A percentile compares a stretch with the other conserved stretches of the same genome.
phyloP scores from a whole-genome alignment of 352 stramenopile species.

The Phytophthora foliorum region DNA sequence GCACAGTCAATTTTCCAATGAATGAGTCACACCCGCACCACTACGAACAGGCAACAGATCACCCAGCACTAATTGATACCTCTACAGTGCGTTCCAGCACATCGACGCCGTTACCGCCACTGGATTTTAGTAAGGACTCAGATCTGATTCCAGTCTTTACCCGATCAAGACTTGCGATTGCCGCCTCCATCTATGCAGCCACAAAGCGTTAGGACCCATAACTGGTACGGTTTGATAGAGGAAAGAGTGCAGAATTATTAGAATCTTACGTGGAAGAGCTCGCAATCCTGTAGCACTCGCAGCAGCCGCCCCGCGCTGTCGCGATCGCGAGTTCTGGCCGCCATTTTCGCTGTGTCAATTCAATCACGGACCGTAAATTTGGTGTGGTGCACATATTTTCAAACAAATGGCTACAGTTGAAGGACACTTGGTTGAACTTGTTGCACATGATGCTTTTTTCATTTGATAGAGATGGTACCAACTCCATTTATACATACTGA shows the following conservation, averaged over 20 bases:
- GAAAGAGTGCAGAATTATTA: background rate
- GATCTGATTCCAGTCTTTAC: conserved; percentile 28
- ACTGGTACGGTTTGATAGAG: conserved; percentile 7
- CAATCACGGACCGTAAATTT: background rate
- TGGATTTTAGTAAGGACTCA: conserved; percentile 24
- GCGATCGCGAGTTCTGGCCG: conserved; percentile 15
- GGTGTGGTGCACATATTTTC: conserved; percentile 5
- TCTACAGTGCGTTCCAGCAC: conserved; percentile 18
- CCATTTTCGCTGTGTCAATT: conserved; percentile 15
- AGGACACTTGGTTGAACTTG: conserved; percentile 3
- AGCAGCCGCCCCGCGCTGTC: conserved; percentile 52
- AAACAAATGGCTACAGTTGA: conserved; percentile 13
- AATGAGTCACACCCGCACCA: conserved; percentile 12
- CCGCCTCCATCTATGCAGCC: conserved; percentile 48
- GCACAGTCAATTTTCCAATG: conserved; percentile 2
- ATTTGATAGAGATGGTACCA: conserved; percentile 23
- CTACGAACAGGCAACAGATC: too few relatives aligned
- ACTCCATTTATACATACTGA: conserved; percentile 41
- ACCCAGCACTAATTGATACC: conserved; percentile 20
- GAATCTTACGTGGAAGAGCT: conserved; percentile 53
- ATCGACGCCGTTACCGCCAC: conserved; percentile 9
- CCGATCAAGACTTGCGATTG: conserved; percentile 35
- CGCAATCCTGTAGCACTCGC: conserved; percentile 47
- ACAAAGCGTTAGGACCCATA: background rate
- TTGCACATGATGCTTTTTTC: background rate